phyloP scores from a whole-genome alignment of 169 alveolate genomes.

The Eimeria acervulina region DNA sequence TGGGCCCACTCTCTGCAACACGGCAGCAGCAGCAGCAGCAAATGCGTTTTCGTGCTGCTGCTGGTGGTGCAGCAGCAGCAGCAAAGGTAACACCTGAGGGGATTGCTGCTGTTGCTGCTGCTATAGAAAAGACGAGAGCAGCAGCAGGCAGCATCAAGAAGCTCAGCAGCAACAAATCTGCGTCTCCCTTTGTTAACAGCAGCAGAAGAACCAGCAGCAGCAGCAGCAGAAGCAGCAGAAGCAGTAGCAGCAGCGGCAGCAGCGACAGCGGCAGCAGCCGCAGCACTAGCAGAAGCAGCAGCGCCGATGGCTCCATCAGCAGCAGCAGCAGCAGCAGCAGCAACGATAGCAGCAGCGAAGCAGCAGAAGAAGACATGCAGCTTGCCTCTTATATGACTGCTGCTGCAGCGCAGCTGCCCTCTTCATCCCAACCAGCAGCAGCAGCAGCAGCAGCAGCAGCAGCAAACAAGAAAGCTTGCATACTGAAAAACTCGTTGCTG shows the following conservation, averaged over 20 bases:
- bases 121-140: not conserved
- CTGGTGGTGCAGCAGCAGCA: not conserved
- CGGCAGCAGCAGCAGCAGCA: not conserved
- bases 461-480: no score
- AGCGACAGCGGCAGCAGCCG: not conserved
- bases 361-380: slow-evolving; percentile 89
- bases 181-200: not conserved
- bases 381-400: no score
- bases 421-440: no score
- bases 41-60: slow-evolving; percentile 2
- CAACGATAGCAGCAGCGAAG: not conserved
- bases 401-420: no score
- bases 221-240: not conserved
- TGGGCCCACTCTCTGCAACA: not conserved
- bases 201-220: no score
- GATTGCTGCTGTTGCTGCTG: slow-evolving; percentile 21
- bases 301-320: not conserved
- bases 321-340: not conserved
- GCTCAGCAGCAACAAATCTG: not conserved
- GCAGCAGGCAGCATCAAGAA: slow-evolving; percentile 32
- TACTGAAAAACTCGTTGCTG: no score
- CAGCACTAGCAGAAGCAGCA: not conserved
- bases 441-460: no score
- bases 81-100: not conserved
- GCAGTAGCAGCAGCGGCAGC: not conserved